Base-by-base conservation (phyloP, 495 filamentous ascomycete species). In the Tirmania nivea region DNA sequence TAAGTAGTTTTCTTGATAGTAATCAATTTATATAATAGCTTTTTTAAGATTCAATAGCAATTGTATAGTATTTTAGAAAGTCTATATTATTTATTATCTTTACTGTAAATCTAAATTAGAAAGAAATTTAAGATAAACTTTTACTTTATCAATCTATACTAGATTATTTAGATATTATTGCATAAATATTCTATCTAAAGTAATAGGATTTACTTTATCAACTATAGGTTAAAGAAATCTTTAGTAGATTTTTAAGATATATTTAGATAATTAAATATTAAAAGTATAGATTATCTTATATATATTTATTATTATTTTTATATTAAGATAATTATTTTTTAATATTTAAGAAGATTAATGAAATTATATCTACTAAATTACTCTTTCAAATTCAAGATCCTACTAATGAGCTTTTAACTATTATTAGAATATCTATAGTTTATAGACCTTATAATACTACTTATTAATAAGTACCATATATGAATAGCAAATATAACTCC, bases 181-280 rank as follows among this genome's bases (percentile, higher is more conserved):
- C 57, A 3, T 42, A 36, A 8, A 36, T 59, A 0, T 59, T 59
- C 48, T 10, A 21, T 17, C 4, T 59, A 10, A 59, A 59, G 45
- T 14, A 50, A 5, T 6, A 54, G n/a, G 51, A 59, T 50, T 48
- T 59, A 2, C n/a, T 59, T 51, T 14, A 19, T 12, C 55, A 59
- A 11, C 34, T 59, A 10, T 51, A 57, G 25, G 0, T 4, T 45
- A 34, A 52, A 2, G 20, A 35, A n/a, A 34, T 60, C 12, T 55
- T 60, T 35, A 36, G 57, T 1, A 34, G 31, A 35, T 60, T 54
- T 56, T 14, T 16, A n/a, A 49, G 31, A 3, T 34, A 48, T 16
- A 37, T 59, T 11, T 57, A 52, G 49, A 60, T 51, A 14, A 57
- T 59, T 51, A 55, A 54, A 20, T 59, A 57, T 35, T 19, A 59